Percentiles rank a stretch among this genome's conserved stretches.
phyloP scores from a whole-genome alignment of 2,329 filamentous ascomycete genomes.

The Magnaporthiopsis rhizophila region DNA sequence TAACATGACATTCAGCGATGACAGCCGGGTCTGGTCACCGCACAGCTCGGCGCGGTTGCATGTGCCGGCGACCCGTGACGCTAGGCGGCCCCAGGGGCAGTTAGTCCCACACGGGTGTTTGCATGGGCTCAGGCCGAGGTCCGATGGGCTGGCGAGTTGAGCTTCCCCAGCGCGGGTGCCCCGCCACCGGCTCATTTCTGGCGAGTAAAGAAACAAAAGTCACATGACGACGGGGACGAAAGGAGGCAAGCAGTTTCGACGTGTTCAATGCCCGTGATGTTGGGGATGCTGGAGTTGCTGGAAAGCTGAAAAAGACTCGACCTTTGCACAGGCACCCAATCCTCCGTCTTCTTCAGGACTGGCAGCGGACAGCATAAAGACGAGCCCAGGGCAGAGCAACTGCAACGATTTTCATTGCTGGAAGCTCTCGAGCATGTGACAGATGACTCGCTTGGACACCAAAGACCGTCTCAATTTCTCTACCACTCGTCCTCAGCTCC shows the following conservation, averaged over 20 bases:
- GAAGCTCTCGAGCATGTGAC: too few species aligned
- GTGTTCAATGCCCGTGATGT: too few species aligned
- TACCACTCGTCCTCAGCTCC: too few species aligned
- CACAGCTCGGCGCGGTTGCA: not conserved
- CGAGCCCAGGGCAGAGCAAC: too few species aligned
- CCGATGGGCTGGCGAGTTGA: not conserved
- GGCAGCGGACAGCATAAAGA: too few species aligned
- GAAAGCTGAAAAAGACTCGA: too few species aligned
- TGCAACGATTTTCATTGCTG: too few species aligned
- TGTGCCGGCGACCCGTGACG: not conserved
- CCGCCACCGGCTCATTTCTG: not conserved
- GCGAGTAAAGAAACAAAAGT: not conserved
- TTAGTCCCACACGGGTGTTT: not conserved
- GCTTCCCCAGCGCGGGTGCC: not conserved
- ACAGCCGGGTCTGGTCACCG: not conserved
- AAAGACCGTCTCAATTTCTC: too few species aligned
- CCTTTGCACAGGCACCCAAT: too few species aligned
- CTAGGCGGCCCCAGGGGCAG: not conserved
- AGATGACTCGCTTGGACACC: too few species aligned
- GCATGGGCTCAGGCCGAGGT: constrained; percentile 2
- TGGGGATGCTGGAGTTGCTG: too few species aligned
- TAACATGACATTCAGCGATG: not conserved
- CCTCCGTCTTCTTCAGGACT: too few species aligned
- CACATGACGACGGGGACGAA: not conserved
- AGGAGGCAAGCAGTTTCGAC: not conserved